These are phyloP conservation scores for Takakia lepidozioides DNA, from an alignment of 225 moss, liverwort and hornwort species.

Conservation along the genomic window DNA sequence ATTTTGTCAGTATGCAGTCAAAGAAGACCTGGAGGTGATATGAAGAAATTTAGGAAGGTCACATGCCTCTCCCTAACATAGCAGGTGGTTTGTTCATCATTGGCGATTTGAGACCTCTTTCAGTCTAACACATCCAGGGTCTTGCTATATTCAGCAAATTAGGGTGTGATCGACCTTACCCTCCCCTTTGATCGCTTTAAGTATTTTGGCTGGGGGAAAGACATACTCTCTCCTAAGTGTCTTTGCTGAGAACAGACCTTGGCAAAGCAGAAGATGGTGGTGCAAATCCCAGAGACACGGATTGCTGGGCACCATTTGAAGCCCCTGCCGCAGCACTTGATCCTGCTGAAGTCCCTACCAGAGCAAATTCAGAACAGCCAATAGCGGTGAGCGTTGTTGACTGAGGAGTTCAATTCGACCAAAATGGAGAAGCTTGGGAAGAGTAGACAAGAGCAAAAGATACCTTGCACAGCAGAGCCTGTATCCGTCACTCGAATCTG, in stretches of 20 bases:
- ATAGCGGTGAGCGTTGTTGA: too few relatives aligned
- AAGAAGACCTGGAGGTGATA: background rate
- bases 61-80: background rate
- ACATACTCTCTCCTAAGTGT: background rate
- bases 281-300: conserved; percentile 22
- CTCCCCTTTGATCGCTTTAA: too few relatives aligned
- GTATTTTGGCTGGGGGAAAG: too few relatives aligned
- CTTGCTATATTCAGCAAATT: background rate
- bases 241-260: conserved; percentile 12
- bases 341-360: conserved; percentile 12
- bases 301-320: conserved; percentile 16
- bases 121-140: background rate
- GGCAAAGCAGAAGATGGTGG: conserved; percentile 21
- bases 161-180: too few relatives aligned
- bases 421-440: too few relatives aligned
- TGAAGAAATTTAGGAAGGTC: background rate
- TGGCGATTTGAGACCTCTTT: too few relatives aligned
- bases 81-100: background rate
- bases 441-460: too few relatives aligned
- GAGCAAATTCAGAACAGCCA: too few relatives aligned
- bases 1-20: background rate
- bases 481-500: too few relatives aligned
- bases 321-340: conserved; percentile 14
- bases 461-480: too few relatives aligned
- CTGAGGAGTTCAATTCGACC: too few relatives aligned